phyloP scores from a whole-genome alignment of 2,329 filamentous ascomycete genomes.

The Myriosclerotinia scirpicola region DNA sequence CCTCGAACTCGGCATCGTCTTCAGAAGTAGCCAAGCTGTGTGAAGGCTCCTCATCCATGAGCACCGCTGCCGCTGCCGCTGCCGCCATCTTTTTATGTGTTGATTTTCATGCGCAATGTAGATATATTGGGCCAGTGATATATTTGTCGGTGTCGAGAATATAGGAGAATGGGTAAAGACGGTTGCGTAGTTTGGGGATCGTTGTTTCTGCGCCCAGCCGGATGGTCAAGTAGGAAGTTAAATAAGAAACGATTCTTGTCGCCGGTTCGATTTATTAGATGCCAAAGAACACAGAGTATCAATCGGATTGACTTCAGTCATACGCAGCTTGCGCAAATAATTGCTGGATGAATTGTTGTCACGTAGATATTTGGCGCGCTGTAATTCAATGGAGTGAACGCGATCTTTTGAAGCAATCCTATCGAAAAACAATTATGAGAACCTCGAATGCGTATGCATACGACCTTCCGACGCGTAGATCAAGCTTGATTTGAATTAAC shows the following conservation, averaged over 20 bases:
- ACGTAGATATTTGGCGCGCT: slow-evolving; percentile 18
- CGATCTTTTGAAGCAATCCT: slow-evolving; percentile 34
- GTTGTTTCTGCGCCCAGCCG: slow-evolving; percentile 11
- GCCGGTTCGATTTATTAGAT: slow-evolving; percentile 5
- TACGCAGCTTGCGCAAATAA: slow-evolving; percentile 22
- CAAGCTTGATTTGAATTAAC: slow-evolving; percentile 35
- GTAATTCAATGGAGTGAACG: slow-evolving; percentile 27
- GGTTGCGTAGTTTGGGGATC: neutral
- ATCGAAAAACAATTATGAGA: slow-evolving; percentile 29
- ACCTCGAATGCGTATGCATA: slow-evolving; percentile 30
- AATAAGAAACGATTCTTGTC: neutral
- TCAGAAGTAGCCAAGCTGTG: slow-evolving; percentile 41
- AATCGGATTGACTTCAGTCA: neutral
- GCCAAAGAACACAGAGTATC: neutral
- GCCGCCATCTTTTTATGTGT: slow-evolving; percentile 22
- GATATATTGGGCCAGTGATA: neutral
- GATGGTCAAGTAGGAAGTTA: neutral
- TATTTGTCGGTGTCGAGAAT: neutral
- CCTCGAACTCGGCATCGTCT: slow-evolving; percentile 42
- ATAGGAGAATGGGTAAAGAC: slow-evolving; percentile 1
- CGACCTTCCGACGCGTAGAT: slow-evolving; percentile 40
- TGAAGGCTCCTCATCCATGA: slow-evolving; percentile 40
- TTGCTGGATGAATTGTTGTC: slow-evolving; percentile 24
- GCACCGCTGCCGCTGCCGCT: slow-evolving; percentile 26
- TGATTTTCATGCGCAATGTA: slow-evolving; percentile 21